These are phyloP conservation scores for Phaseolus coccineus DNA, from an alignment of 331 rosid genomes.

Conservation along the genomic window DNA sequence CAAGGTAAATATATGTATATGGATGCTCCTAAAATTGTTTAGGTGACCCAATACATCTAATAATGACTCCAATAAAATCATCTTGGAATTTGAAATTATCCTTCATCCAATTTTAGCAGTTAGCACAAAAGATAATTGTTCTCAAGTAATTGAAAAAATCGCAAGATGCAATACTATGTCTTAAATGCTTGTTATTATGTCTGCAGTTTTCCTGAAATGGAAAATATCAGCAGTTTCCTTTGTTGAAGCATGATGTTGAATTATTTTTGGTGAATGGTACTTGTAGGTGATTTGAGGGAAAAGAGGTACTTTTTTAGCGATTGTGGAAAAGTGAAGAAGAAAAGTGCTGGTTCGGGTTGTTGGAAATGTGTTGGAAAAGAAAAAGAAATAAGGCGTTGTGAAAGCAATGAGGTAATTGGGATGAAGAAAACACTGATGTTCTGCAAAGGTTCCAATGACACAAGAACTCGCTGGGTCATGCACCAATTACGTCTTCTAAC, in stretches of 20 bases:
- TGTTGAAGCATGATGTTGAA: neutral
- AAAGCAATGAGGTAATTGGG: neutral
- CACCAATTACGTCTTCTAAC: neutral
- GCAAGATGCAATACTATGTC: too few species aligned
- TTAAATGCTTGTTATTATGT: too few species aligned
- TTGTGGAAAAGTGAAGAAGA: neutral
- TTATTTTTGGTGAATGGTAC: neutral
- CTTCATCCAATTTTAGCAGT: too few species aligned
- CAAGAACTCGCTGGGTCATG: constrained; percentile 10
- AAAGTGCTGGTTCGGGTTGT: neutral
- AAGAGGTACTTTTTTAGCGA: neutral
- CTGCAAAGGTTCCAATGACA: neutral
- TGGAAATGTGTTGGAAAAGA: constrained; percentile 5
- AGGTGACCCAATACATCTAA: too few species aligned
- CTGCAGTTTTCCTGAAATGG: neutral
- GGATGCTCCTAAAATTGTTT: too few species aligned
- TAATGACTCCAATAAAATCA: too few species aligned
- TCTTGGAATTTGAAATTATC: too few species aligned
- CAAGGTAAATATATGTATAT: too few species aligned
- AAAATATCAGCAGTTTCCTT: neutral
- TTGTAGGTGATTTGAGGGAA: neutral
- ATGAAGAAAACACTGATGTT: neutral
- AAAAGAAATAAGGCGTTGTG: neutral
- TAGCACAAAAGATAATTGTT: too few species aligned
- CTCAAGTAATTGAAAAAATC: too few species aligned